Evolutionary conservation across 306 rosid genomes (phyloP).

Genomic region (Hippophae gyantsensis): DNA sequence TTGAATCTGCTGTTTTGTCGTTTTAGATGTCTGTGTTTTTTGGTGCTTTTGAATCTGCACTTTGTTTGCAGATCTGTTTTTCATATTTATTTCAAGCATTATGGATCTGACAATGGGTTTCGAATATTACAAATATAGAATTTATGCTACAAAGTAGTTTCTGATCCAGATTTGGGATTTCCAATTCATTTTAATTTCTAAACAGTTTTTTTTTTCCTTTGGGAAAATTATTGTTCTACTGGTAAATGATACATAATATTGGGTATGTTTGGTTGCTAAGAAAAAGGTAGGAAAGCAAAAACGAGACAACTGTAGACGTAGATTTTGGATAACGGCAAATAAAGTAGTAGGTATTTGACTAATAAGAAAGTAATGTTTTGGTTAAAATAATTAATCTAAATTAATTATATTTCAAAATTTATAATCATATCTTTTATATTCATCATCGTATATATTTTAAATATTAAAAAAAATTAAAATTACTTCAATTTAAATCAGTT

Average conservation of each 20-base stretch:
- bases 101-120: conserved; percentile 7
- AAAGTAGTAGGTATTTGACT: no score
- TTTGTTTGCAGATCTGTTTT: conserved; percentile 14
- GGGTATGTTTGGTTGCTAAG: conserved; percentile 22
- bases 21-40: conserved; percentile 8
- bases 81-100: not conserved
- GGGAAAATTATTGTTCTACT: not conserved
- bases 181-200: not conserved
- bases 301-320: not conserved
- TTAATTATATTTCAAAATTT: no score
- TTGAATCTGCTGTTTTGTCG: conserved; percentile 5
- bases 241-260: not conserved
- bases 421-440: no score
- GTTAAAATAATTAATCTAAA: no score
- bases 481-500: no score
- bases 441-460: no score
- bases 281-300: conserved; percentile 8
- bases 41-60: not conserved
- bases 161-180: conserved; percentile 1
- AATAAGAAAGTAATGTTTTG: no score
- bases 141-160: not conserved
- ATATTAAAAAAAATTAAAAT: no score
- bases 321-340: not conserved
- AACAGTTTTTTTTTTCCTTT: not conserved
- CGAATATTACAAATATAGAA: conserved; percentile 8